Evolutionary conservation across 192 early-diverging fungal species (phyloP).

Genomic region (Coemansia sp.): DNA sequence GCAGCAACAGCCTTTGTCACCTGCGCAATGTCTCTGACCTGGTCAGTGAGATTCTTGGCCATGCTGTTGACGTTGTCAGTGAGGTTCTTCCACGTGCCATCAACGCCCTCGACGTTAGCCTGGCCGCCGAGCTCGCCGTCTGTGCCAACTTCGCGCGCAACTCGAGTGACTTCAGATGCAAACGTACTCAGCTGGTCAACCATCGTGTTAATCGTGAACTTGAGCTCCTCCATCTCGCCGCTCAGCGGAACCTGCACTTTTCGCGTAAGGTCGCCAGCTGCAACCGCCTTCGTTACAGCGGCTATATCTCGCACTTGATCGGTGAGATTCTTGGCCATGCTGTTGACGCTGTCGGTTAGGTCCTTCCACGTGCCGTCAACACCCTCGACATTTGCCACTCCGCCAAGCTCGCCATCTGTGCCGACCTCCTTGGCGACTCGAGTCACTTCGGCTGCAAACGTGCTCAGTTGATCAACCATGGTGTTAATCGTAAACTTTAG

Average conservation of each 20-base stretch:
- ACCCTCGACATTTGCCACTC: slow-evolving; percentile 53
- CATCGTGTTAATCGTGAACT: slow-evolving; percentile 64
- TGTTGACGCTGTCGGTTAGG: slow-evolving; percentile 61
- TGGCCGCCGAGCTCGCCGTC: slow-evolving; percentile 64
- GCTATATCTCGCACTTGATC: slow-evolving; percentile 63
- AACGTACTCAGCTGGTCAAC: slow-evolving; percentile 61
- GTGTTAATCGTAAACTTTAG: slow-evolving; percentile 57
- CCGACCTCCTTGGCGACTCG: slow-evolving; percentile 59
- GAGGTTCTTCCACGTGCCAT: slow-evolving; percentile 55
- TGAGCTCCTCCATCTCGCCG: slow-evolving; percentile 61
- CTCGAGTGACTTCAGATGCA: slow-evolving; percentile 65
- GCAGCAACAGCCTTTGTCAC: slow-evolving; percentile 63
- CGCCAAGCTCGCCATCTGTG: slow-evolving; percentile 59
- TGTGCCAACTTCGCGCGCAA: slow-evolving; percentile 65
- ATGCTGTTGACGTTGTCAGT: slow-evolving; percentile 64
- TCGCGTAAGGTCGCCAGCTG: slow-evolving; percentile 56
- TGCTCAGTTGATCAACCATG: slow-evolving; percentile 57
- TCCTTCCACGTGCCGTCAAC: slow-evolving; percentile 61
- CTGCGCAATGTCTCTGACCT: slow-evolving; percentile 58
- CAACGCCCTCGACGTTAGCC: slow-evolving; percentile 56
- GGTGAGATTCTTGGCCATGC: slow-evolving; percentile 63
- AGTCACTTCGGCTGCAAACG: slow-evolving; percentile 55
- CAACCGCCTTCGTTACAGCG: slow-evolving; percentile 62
- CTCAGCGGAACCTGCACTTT: slow-evolving; percentile 59
- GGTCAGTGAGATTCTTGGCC: slow-evolving; percentile 61